Percentiles rank a stretch among this genome's conserved stretches.
Evolutionary conservation across 352 stramenopile species (phyloP).

Genomic region (Phytophthora macrochlamydospora): DNA sequence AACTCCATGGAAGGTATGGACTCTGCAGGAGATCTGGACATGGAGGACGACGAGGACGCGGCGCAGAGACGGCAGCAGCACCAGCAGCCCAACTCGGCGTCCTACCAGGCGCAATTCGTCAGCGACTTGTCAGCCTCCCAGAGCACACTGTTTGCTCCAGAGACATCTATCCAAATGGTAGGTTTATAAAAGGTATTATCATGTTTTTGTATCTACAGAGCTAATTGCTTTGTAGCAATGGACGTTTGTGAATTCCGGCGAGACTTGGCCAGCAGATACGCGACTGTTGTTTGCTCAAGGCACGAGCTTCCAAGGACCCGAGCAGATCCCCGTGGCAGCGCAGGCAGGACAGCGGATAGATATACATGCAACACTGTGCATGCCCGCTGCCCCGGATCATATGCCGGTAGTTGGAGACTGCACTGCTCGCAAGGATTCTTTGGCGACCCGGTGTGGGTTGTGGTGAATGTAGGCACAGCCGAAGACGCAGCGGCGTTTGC

Average conservation of each 20-base stretch:
- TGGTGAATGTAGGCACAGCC: constrained; percentile 64
- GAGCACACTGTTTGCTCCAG: constrained; percentile 56
- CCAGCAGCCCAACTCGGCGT: constrained; percentile 31
- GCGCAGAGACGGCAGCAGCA: constrained; percentile 14
- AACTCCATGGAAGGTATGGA: constrained; percentile 36
- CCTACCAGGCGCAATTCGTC: constrained; percentile 60
- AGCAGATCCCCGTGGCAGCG: constrained; percentile 57
- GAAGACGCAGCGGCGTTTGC: constrained; percentile 29
- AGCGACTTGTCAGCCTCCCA: constrained; percentile 71
- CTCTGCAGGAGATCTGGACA: constrained; percentile 51
- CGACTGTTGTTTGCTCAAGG: constrained; percentile 71
- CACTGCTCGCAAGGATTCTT: constrained; percentile 68
- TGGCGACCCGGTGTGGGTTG: constrained; percentile 78
- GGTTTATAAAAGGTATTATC: not conserved
- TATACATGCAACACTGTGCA: constrained; percentile 55
- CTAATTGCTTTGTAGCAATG: constrained; percentile 49
- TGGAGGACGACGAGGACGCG: constrained; percentile 49
- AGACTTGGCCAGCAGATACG: constrained; percentile 65
- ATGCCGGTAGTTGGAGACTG: constrained; percentile 80
- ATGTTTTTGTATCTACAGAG: not conserved
- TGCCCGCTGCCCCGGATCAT: constrained; percentile 62
- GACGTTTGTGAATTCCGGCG: constrained; percentile 78
- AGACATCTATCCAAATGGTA: constrained; percentile 66
- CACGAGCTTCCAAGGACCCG: constrained; percentile 58
- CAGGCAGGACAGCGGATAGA: constrained; percentile 64